Base-by-base conservation (phyloP, 1,284 basidiomycete genomes). In the Xerocomus nothofagi region DNA sequence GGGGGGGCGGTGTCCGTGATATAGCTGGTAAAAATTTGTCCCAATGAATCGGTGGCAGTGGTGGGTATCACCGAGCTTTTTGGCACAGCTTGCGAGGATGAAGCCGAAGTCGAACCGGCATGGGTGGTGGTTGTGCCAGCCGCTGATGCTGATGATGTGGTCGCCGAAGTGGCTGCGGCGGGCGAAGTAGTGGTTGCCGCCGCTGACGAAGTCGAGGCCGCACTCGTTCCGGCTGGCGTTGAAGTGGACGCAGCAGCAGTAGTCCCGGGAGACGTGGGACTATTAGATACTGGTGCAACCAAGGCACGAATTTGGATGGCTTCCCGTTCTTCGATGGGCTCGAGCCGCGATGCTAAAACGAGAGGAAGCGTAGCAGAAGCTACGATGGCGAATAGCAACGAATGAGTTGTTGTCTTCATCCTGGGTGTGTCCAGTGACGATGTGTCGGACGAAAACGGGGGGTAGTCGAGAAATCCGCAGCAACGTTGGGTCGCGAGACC, bases 301-400 rank as follows among this genome's bases (percentile, higher is more conserved):
- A 42, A n/a, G 29, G 40, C 63, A 29, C 52, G 67, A 33, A 55
- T 45, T 52, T 65, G 59, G 38, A 52, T 24, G 37, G 36, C 54
- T 7, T 26, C 42, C n/a, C 39, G 60, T 17, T 50, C 55, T 34
- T 57, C 51, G 33, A 71, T 59, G 33, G 57, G 57, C 38, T 63
- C 56, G 40, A 58, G 49, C 33, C 49, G 54, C 27, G 59, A 60
- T 20, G 61, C 65, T 48, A 62, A 49, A 32, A 58, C 56, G 42
- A 64, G 63, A 49, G 69, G 51, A 17, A 69, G 48, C 39, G 66
- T 32, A 47, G 59, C 66, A 34, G 64, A 68, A 10, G 61, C 54
- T 27, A 60, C 55, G 39, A 58, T 41, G 37, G 67, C 60, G 27
- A 75, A 37, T 27, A 66, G 39, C 36, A 74, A 53, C 39, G 60